A percentile compares a stretch with the other conserved stretches of the same genome.
These are phyloP conservation scores for Lactarius akahatsu DNA, from an alignment of 768 basidiomycete genomes.

Conservation along the genomic window DNA sequence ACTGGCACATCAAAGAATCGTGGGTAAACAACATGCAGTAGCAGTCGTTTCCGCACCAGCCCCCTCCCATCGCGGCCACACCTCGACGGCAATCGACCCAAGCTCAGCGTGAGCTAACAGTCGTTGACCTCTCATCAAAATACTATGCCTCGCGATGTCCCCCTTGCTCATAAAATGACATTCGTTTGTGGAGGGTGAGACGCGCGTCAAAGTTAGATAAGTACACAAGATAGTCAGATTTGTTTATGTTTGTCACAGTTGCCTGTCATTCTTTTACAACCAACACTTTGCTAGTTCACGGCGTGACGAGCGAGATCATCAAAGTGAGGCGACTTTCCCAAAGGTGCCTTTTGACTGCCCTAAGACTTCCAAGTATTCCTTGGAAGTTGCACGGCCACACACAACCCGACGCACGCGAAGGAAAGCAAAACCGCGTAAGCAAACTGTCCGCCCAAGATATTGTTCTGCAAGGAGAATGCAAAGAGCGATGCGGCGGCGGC, in stretches of 20 bases:
- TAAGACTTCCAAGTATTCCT: background rate
- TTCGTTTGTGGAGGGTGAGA: too few species aligned
- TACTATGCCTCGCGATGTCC: background rate
- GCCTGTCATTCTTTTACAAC: too few species aligned
- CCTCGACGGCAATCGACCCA: background rate
- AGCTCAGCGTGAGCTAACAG: background rate
- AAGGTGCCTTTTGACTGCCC: background rate
- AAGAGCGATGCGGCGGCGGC: slow-evolving; percentile 45
- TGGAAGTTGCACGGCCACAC: background rate
- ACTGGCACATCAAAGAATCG: background rate
- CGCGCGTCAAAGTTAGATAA: too few species aligned
- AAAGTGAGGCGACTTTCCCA: background rate
- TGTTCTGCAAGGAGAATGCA: slow-evolving; percentile 47
- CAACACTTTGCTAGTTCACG: background rate
- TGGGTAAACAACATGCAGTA: too few species aligned
- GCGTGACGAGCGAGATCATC: background rate
- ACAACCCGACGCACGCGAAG: background rate
- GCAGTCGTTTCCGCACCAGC: background rate
- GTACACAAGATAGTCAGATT: too few species aligned
- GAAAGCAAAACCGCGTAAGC: slow-evolving; percentile 36
- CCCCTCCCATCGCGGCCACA: background rate
- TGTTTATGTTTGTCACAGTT: too few species aligned
- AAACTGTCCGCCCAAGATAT: slow-evolving; percentile 47
- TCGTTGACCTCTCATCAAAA: background rate
- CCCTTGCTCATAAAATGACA: background rate